Conservation (phyloP, 106 monocot species). For the Acorus gramineus region DNA sequence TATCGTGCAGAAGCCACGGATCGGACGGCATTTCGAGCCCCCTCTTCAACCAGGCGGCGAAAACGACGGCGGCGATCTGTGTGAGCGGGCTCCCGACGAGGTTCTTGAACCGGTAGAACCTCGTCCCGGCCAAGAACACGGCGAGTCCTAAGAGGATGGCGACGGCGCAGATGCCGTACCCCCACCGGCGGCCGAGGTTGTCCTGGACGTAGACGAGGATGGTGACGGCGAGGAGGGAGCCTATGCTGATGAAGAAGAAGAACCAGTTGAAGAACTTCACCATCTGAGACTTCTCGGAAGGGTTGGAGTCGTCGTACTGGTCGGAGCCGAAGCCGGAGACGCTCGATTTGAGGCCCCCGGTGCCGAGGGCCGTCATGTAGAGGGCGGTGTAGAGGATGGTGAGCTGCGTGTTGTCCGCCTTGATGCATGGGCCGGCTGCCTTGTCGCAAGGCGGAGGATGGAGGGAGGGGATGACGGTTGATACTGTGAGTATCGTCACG, state of each 20-base stretch:
- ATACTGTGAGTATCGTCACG: too few relatives aligned
- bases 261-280: constrained; percentile 70
- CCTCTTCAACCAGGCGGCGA: constrained; percentile 53
- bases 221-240: constrained; percentile 54
- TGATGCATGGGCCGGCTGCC: constrained; percentile 11
- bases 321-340: constrained; percentile 70
- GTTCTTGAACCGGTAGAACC: constrained; percentile 58
- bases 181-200: constrained; percentile 47
- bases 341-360: constrained; percentile 65
- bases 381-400: constrained; percentile 48
- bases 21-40: constrained; percentile 29
- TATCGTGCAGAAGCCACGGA: constrained; percentile 27
- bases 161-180: constrained; percentile 53
- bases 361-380: constrained; percentile 51
- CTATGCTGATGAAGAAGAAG: constrained; percentile 75
- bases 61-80: constrained; percentile 42
- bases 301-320: constrained; percentile 69
- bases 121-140: constrained; percentile 44
- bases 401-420: constrained; percentile 32
- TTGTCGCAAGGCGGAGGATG: constrained; percentile 7
- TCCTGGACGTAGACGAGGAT: constrained; percentile 67
- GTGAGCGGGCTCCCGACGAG: constrained; percentile 62
- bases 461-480: neutral
- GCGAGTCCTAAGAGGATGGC: constrained; percentile 28
- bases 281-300: constrained; percentile 35